Percentiles rank a stretch among this genome's conserved stretches.
phyloP scores from a whole-genome alignment of 768 basidiomycete genomes.

The Macrolepiota dolichaula region DNA sequence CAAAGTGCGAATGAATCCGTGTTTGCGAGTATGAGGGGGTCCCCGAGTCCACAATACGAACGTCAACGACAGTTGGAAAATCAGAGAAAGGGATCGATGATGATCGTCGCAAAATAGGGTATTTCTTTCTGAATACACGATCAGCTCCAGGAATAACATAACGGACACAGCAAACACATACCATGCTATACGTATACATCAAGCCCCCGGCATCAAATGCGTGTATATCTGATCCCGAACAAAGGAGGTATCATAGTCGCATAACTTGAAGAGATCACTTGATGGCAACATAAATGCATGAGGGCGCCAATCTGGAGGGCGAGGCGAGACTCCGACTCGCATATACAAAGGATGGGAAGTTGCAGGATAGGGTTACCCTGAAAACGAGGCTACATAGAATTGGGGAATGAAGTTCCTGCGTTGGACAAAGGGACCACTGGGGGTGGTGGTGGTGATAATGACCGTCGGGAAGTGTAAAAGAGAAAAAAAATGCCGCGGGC shows the following conservation, averaged over 20 bases:
- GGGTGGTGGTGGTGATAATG: constrained; percentile 40
- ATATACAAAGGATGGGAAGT: constrained; percentile 37
- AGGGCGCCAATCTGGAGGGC: constrained; percentile 53
- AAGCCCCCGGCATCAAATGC: constrained; percentile 19
- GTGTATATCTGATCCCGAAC: constrained; percentile 48
- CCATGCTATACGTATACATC: constrained; percentile 22
- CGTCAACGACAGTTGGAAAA: constrained; percentile 29
- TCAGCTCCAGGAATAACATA: background rate
- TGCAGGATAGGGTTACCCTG: constrained; percentile 32
- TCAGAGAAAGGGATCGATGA: constrained; percentile 38
- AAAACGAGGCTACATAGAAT: constrained; percentile 52
- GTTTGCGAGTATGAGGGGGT: constrained; percentile 39
- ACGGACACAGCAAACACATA: constrained; percentile 6
- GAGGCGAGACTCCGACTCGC: constrained; percentile 43
- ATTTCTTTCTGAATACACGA: constrained; percentile 11
- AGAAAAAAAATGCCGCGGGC: constrained; percentile 34
- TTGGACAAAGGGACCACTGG: constrained; percentile 47
- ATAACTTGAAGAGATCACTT: constrained; percentile 3
- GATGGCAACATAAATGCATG: constrained; percentile 29
- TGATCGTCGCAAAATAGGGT: constrained; percentile 39
- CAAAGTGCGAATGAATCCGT: constrained; percentile 28
- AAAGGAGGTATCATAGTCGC: constrained; percentile 17
- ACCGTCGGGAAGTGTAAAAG: constrained; percentile 29
- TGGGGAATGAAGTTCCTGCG: constrained; percentile 55
- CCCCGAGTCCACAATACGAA: constrained; percentile 43